Base-by-base conservation (phyloP, 2,329 filamentous ascomycete species). In the Gremmenia infestans region DNA sequence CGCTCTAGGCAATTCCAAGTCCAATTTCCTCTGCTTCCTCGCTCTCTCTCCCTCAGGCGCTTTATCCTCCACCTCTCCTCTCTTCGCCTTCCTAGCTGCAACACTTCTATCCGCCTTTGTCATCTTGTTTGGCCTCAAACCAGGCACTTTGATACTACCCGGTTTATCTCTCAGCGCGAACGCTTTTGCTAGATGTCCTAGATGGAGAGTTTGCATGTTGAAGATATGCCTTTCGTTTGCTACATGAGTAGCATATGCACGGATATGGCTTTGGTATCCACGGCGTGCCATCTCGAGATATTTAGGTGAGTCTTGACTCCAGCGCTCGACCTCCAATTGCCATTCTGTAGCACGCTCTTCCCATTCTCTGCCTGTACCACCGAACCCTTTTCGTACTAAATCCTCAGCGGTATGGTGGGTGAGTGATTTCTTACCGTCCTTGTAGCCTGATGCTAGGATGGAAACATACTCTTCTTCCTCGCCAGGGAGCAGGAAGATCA, bases 161-260 rank as follows among this genome's bases (percentile, higher is more conserved):
- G 94, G 94, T 35, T 90, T 85, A 71, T 99, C 94, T 61, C 95
- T 81, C 63, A 99, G 75, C 1, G 86, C 94, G 70, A 96, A 99
- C 25, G 88, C 90, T 77, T 99, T 99, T 7, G 93, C 93, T 62
- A 94, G 77, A 76, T 99, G 94, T 3, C 94, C 94, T 7, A 97
- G 75, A 71, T 99, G 94, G 48, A 99, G 75, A 67, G 89, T 83
- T 58, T 90, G 91, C 72, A 97, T 95, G 71, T 97, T 89, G 71
- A 99, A 99, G 70, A 88, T 92, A 52, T 78, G 77, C 52, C 94
- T 81, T 74, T 99, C 94, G 45, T 87, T 86, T 32, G 89, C 86
- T 28, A 93, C 83, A 72, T 99, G 94, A 0, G 94, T 99, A 2
- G 94, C 91, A 71, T 99, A 99, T 0, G 94, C 94, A 53, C 94